These are phyloP conservation scores for Zygosaccharomyces sapae DNA, from an alignment of 1,139 yeast species.

Conservation along the genomic window DNA sequence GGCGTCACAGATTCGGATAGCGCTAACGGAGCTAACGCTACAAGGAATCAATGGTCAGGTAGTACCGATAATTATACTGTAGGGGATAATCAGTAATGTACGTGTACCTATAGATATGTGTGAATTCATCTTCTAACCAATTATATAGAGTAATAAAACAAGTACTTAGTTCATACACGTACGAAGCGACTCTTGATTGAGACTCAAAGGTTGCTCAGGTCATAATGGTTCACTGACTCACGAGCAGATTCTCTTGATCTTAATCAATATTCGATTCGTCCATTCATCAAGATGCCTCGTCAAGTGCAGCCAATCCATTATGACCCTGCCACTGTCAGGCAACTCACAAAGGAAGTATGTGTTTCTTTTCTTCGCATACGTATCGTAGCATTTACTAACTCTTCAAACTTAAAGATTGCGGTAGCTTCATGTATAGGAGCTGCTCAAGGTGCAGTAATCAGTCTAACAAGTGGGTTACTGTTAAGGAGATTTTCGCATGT, in stretches of 20 bases:
- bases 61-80: constrained; percentile 5
- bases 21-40: neutral
- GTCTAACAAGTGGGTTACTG: constrained; percentile 35
- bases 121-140: too few species aligned
- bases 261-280: too few species aligned
- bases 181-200: constrained; percentile 2
- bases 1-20: constrained; percentile 3
- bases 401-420: constrained; percentile 25
- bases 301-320: constrained; percentile 37
- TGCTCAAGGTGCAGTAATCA: constrained; percentile 38
- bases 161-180: neutral
- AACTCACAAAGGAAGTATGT: constrained; percentile 33
- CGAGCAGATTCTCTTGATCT: too few species aligned
- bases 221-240: neutral
- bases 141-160: neutral
- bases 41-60: constrained; percentile 2
- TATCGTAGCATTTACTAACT: neutral
- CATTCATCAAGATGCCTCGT: constrained; percentile 18
- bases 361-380: neutral
- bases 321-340: constrained; percentile 35
- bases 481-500: constrained; percentile 36
- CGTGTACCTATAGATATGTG: neutral
- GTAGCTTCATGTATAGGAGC: constrained; percentile 40
- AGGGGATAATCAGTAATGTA: constrained; percentile 4
- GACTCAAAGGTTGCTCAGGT: too few species aligned